These are phyloP conservation scores for Psilocybe azurescens DNA, from an alignment of 768 basidiomycete genomes.

Conservation along the genomic window DNA sequence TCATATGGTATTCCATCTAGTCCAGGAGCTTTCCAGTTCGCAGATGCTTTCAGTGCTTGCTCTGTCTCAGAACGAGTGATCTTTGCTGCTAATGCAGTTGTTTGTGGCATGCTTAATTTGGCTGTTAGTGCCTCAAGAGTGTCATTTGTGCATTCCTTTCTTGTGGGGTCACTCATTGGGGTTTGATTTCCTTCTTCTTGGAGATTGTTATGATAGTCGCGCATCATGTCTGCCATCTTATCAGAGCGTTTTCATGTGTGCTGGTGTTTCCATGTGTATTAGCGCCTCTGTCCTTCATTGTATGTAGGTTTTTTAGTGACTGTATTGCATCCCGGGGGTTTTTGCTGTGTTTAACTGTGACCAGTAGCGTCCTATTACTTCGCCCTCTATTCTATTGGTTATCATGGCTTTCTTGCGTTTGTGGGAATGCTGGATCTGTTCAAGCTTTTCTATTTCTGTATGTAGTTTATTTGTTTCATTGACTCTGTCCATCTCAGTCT, in stretches of 20 bases:
- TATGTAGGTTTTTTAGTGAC: neutral
- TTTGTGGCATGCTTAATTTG: neutral
- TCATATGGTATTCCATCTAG: slow-evolving; percentile 14
- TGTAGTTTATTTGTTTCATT: neutral
- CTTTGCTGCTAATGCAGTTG: neutral
- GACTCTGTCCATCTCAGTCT: neutral
- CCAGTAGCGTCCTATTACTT: slow-evolving; percentile 6
- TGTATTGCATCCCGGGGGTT: slow-evolving; percentile 9
- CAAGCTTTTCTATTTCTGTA: neutral
- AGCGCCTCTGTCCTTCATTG: neutral
- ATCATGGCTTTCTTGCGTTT: neutral
- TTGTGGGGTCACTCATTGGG: neutral
- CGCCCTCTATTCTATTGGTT: neutral
- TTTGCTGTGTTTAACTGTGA: slow-evolving; percentile 1
- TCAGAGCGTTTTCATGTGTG: slow-evolving; percentile 25
- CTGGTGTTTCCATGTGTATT: neutral
- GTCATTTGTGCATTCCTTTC: slow-evolving; percentile 1
- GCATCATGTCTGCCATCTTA: slow-evolving; percentile 38
- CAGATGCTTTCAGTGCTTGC: neutral
- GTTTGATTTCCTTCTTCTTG: slow-evolving; percentile 22
- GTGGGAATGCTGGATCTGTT: neutral
- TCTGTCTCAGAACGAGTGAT: slow-evolving; percentile 3
- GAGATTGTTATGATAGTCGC: slow-evolving; percentile 31
- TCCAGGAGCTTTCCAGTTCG: slow-evolving; percentile 15
- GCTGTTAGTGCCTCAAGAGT: neutral